Conservation (phyloP, 768 basidiomycete species). For the Inosperma sp. region DNA sequence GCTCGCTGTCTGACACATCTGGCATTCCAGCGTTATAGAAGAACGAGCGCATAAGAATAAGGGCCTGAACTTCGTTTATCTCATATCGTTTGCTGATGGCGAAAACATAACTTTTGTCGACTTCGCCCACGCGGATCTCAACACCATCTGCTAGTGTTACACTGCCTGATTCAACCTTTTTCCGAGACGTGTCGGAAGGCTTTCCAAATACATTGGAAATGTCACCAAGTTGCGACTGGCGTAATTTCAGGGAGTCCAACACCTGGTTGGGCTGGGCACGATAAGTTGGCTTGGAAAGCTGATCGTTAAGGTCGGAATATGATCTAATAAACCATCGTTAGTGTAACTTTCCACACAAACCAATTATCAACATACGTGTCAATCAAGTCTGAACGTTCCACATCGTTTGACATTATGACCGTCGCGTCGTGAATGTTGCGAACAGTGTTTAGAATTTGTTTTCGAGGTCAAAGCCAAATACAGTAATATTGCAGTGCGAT, state of each 20-base stretch:
- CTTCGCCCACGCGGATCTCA: conserved; percentile 56
- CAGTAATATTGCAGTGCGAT: neutral
- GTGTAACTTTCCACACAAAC: neutral
- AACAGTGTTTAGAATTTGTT: conserved; percentile 7
- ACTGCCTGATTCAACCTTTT: conserved; percentile 60
- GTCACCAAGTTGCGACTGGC: conserved; percentile 52
- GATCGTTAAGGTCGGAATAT: conserved; percentile 55
- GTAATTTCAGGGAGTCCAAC: conserved; percentile 52
- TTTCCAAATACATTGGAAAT: conserved; percentile 63
- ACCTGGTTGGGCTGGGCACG: conserved; percentile 55
- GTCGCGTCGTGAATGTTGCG: conserved; percentile 7
- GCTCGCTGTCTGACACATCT: conserved; percentile 34
- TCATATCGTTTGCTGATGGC: conserved; percentile 67
- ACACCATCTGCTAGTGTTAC: conserved; percentile 68
- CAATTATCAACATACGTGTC: conserved; percentile 51
- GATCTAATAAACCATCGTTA: conserved; percentile 41
- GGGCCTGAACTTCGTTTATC: conserved; percentile 78
- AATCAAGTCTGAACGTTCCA: conserved; percentile 63
- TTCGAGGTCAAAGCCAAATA: conserved; percentile 5
- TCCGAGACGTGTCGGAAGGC: conserved; percentile 63
- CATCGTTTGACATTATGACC: conserved; percentile 40
- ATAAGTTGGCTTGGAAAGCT: conserved; percentile 47
- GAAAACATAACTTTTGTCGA: conserved; percentile 60
- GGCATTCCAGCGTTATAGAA: conserved; percentile 74
- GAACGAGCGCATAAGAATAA: conserved; percentile 70